Base-by-base conservation (phyloP, 441 rosid genomes). In the Pelargonium hybrid region DNA sequence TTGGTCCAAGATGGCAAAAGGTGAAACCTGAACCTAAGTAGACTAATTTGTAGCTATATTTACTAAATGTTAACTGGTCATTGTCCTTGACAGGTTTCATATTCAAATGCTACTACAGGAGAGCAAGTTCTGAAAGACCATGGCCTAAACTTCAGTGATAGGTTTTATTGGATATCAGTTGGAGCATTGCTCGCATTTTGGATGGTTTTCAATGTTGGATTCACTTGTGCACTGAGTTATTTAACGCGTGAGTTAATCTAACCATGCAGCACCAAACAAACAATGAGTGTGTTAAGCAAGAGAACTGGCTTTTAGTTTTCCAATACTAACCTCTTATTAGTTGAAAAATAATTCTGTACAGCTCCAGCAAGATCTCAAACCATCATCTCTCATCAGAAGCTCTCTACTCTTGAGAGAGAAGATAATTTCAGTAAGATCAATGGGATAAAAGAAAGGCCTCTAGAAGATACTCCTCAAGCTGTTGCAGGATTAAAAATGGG, bases 151-250 rank as follows among this genome's bases (percentile, higher is more conserved):
- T 88, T 82, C 62, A 77, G 75, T 9, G 70, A 73, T 10, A 70
- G 81, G 61, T 81, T 81, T 74, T 89, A 85, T 45, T 84, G 95
- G 97, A 80, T 82, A 74, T 85, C 87, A 52, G 41, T 88, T 50
- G 89, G 80, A 17, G 88, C 83, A 65, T 77, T 89, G 39, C 9
- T 84, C 5, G 92, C 89, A 5, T 84, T 87, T 71, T 72, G 81
- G 3, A 23, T 84, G 39, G 77, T 88, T 70, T 83, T 87, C 76
- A 84, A 88, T 76, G n/a, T 67, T 56, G 82, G 87, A 34, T 89
- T 83, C 68, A 50, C 71, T n/a, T 74, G 88, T 75, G 96, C 93
- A 68, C 65, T 91, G 31, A 81, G 84, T 0, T 89, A 68, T 74
- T 72, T 72, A 64, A 84, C 81, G 59, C 67, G 95, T 89, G 77